A percentile compares a stretch with the other conserved stretches of the same genome.
Evolutionary conservation across 345 rosid species (phyloP).

Genomic region (Acer campestre): DNA sequence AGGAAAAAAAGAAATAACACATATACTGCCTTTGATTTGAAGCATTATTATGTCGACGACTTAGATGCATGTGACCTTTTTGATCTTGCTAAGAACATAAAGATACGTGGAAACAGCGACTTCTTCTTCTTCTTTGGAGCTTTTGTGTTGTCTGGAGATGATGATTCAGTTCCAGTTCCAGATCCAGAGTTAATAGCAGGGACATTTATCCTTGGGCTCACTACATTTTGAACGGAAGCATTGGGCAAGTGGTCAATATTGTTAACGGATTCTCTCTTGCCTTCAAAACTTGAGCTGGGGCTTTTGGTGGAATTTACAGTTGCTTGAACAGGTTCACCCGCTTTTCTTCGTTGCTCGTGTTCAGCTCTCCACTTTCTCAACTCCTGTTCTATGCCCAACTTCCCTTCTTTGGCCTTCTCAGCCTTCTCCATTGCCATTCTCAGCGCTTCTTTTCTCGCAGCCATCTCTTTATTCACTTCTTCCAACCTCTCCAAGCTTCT

Average conservation of each 20-base stretch:
- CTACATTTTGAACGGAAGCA: constrained; percentile 5
- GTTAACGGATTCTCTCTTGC: constrained; percentile 36
- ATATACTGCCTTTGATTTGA: constrained; percentile 10
- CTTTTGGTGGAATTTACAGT: constrained; percentile 20
- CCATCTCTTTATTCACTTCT: constrained; percentile 62
- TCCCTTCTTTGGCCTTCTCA: constrained; percentile 87
- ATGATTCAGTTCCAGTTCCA: constrained; percentile 35
- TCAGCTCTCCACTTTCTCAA: constrained; percentile 89
- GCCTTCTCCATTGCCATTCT: constrained; percentile 73
- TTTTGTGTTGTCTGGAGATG: constrained; percentile 34
- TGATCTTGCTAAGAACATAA: constrained; percentile 58
- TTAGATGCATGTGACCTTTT: constrained; percentile 56
- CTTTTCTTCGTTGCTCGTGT: constrained; percentile 65
- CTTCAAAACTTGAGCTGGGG: constrained; percentile 42
- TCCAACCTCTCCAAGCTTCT: constrained; percentile 58
- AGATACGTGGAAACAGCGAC: constrained; percentile 69
- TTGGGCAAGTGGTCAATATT: constrained; percentile 15
- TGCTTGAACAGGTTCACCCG: constrained; percentile 44
- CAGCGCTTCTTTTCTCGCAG: constrained; percentile 59
- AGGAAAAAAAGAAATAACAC: not conserved
- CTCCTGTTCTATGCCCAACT: constrained; percentile 81
- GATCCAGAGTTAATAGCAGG: constrained; percentile 29
- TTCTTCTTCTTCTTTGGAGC: constrained; percentile 71
- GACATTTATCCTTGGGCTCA: constrained; percentile 37
- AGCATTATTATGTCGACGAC: constrained; percentile 17